Evolutionary conservation across 1,139 yeast species (phyloP).

Genomic region (Pichia sp.): DNA sequence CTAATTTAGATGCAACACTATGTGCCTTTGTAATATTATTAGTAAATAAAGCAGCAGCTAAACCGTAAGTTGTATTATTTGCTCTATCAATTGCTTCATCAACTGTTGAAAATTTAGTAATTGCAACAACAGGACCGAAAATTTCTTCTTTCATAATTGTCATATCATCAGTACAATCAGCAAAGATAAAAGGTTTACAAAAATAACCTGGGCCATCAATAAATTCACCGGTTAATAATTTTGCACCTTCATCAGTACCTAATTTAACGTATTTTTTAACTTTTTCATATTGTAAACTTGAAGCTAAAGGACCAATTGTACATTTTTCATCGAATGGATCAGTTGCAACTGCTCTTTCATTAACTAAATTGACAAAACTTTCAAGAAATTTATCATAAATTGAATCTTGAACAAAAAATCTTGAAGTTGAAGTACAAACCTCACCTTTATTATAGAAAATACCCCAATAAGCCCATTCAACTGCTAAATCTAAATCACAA

Average conservation of each 20-base stretch:
- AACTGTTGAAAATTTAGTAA: constrained; percentile 55
- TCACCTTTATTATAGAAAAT: constrained; percentile 53
- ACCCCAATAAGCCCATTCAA: constrained; percentile 36
- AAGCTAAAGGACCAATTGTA: constrained; percentile 51
- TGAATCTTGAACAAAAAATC: constrained; percentile 48
- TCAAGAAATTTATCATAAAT: constrained; percentile 44
- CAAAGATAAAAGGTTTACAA: constrained; percentile 71
- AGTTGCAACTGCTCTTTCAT: constrained; percentile 56
- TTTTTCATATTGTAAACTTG: constrained; percentile 43
- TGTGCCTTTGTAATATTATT: constrained; percentile 52
- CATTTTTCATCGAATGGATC: constrained; percentile 65
- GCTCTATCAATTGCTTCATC: constrained; percentile 59
- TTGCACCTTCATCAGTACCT: constrained; percentile 51
- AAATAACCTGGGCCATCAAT: constrained; percentile 57
- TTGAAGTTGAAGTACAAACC: constrained; percentile 56
- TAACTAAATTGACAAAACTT: constrained; percentile 31
- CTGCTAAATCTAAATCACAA: constrained; percentile 41
- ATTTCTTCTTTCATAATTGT: constrained; percentile 71
- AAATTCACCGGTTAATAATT: constrained; percentile 55
- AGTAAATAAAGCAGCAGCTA: constrained; percentile 71
- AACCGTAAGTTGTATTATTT: constrained; percentile 60
- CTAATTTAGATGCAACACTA: constrained; percentile 55
- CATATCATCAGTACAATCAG: constrained; percentile 63
- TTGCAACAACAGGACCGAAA: constrained; percentile 73
- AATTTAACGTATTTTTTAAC: constrained; percentile 46